Evolutionary conservation across 2,329 filamentous ascomycete genomes (phyloP).

Genomic region (Alternaria triticimaculans): DNA sequence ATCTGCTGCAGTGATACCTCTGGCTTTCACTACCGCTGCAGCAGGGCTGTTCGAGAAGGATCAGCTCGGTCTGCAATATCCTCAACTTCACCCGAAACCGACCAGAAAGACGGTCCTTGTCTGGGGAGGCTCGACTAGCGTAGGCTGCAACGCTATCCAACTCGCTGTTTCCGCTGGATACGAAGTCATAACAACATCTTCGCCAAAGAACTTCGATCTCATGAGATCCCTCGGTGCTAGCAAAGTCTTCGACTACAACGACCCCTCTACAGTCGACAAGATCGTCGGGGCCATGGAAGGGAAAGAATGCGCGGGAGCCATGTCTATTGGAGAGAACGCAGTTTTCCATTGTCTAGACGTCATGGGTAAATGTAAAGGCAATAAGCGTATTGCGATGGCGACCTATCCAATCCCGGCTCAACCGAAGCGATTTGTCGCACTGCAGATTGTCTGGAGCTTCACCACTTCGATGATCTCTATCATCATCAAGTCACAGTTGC

Average conservation of each 20-base stretch:
- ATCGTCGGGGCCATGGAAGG: constrained; percentile 45
- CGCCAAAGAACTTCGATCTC: constrained; percentile 55
- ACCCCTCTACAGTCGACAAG: constrained; percentile 37
- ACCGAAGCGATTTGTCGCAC: background rate
- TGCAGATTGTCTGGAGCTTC: background rate
- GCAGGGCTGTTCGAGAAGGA: constrained; percentile 19
- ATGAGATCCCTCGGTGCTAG: constrained; percentile 55
- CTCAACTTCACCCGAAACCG: constrained; percentile 53
- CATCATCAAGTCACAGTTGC: background rate
- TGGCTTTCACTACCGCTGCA: constrained; percentile 19
- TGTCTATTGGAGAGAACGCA: constrained; percentile 36
- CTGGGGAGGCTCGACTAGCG: constrained; percentile 56
- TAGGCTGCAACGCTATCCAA: constrained; percentile 58
- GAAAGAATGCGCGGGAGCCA: constrained; percentile 43
- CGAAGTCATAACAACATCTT: constrained; percentile 55
- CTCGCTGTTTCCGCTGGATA: constrained; percentile 54
- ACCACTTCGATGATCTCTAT: background rate
- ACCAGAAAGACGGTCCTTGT: constrained; percentile 44
- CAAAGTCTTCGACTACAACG: constrained; percentile 58
- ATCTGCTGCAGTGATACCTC: constrained; percentile 54
- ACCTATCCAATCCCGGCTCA: background rate
- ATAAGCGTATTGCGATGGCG: background rate
- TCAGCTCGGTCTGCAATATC: constrained; percentile 14
- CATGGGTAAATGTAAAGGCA: background rate
- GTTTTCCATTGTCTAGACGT: background rate